phyloP scores from a whole-genome alignment of 768 basidiomycete genomes.

The Strobilomyces echinocephalus region DNA sequence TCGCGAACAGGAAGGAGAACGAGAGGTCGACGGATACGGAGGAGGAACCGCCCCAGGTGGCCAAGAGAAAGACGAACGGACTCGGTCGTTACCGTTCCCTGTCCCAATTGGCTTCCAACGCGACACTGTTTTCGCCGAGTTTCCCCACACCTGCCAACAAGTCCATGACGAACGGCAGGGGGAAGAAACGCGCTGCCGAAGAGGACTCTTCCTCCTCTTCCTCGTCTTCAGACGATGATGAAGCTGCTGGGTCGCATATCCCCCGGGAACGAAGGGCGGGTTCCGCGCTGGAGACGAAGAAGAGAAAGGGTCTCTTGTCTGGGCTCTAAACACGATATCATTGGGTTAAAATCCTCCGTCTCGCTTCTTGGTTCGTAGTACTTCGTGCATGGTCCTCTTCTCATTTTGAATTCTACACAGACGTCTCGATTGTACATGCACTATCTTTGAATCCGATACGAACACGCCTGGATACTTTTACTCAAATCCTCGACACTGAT shows the following conservation, averaged over 20 bases:
- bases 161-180: slow-evolving; percentile 24
- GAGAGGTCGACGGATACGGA: slow-evolving; percentile 28
- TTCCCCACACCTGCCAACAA: slow-evolving; percentile 31
- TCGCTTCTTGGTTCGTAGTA: background rate
- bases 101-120: slow-evolving; percentile 46
- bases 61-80: slow-evolving; percentile 19
- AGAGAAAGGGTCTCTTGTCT: slow-evolving; percentile 17
- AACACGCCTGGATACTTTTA: background rate
- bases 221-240: slow-evolving; percentile 37
- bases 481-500: background rate
- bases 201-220: slow-evolving; percentile 30
- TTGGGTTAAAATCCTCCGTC: background rate
- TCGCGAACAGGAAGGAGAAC: slow-evolving; percentile 33
- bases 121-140: slow-evolving; percentile 33
- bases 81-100: slow-evolving; percentile 39
- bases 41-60: slow-evolving; percentile 2
- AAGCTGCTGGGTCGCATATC: slow-evolving; percentile 44
- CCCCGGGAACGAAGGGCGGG: slow-evolving; percentile 56
- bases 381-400: background rate
- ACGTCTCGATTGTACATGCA: background rate
- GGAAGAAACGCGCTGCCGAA: slow-evolving; percentile 12
- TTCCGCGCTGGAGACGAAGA: slow-evolving; percentile 24
- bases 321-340: background rate
- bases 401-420: background rate
- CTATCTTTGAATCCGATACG: background rate